Percentiles rank a stretch among this genome's conserved stretches.
Evolutionary conservation across 192 early-diverging fungal species (phyloP).

Genomic region (Coemansia furcata): DNA sequence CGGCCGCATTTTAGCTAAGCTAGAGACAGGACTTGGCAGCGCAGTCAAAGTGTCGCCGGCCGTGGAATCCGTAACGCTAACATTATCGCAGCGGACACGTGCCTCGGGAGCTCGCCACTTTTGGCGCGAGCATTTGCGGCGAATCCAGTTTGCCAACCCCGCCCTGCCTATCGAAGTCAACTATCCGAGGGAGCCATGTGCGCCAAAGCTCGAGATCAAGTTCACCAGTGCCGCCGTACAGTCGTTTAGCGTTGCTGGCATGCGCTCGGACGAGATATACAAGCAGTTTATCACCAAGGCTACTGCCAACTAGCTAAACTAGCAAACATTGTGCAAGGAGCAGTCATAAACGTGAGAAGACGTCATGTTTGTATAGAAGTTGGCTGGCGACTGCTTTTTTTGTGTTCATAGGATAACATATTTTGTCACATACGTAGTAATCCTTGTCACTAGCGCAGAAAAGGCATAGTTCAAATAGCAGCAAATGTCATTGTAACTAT

Average conservation of each 20-base stretch:
- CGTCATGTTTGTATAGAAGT: not conserved
- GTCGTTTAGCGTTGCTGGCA: slow-evolving; percentile 27
- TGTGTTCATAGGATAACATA: not conserved
- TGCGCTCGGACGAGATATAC: slow-evolving; percentile 49
- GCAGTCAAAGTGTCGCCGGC: slow-evolving; percentile 37
- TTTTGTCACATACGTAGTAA: not conserved
- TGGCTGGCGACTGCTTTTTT: not conserved
- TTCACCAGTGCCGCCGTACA: slow-evolving; percentile 20
- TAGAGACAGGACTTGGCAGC: slow-evolving; percentile 38
- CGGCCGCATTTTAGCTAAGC: slow-evolving; percentile 29
- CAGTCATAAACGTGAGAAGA: not conserved
- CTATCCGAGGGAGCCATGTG: slow-evolving; percentile 45
- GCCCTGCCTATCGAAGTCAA: slow-evolving; percentile 39
- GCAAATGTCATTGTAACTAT: not conserved
- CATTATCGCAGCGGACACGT: slow-evolving; percentile 51
- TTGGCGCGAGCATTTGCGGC: slow-evolving; percentile 51
- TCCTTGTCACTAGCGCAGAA: not conserved
- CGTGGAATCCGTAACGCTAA: slow-evolving; percentile 41
- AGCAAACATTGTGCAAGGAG: not conserved
- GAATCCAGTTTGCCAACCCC: slow-evolving; percentile 52
- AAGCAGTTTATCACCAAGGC: slow-evolving; percentile 20
- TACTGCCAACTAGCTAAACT: not conserved
- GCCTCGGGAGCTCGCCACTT: slow-evolving; percentile 50
- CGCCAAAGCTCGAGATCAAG: slow-evolving; percentile 46
- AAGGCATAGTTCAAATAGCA: not conserved